These are phyloP conservation scores for Kodamaea sp. DNA, from an alignment of 1,139 yeast species.

Conservation along the genomic window DNA sequence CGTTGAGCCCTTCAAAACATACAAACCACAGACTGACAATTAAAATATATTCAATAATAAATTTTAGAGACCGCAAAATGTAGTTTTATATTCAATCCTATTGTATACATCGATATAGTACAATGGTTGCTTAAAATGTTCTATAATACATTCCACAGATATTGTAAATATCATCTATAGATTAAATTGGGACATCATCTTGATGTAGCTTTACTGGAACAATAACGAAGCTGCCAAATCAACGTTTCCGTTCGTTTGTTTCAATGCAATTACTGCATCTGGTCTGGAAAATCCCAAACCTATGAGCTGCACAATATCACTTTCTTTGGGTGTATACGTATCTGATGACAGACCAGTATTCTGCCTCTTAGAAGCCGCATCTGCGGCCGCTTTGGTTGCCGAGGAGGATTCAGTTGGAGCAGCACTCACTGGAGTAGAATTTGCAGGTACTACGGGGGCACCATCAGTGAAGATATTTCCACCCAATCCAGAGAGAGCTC, in stretches of 20 bases:
- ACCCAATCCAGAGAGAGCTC: constrained; percentile 25
- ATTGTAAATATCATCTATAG: too few species aligned
- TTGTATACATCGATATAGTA: too few species aligned
- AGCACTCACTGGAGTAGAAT: constrained; percentile 6
- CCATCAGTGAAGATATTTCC: constrained; percentile 41
- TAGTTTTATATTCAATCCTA: too few species aligned
- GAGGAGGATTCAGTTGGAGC: constrained; percentile 13
- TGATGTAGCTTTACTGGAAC: constrained; percentile 51
- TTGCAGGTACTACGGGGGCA: constrained; percentile 12
- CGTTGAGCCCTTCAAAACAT: constrained; percentile 4
- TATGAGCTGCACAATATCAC: constrained; percentile 54
- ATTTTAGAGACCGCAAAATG: too few species aligned
- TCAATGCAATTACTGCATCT: constrained; percentile 67
- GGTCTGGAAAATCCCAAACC: constrained; percentile 69
- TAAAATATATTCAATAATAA: too few species aligned
- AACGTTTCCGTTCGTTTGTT: constrained; percentile 69
- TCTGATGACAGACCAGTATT: constrained; percentile 9
- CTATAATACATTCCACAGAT: too few species aligned
- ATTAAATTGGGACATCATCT: too few species aligned
- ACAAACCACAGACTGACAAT: too few species aligned
- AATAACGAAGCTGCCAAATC: constrained; percentile 84
- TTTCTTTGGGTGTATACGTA: constrained; percentile 32
- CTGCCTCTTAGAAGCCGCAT: constrained; percentile 31
- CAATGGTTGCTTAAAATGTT: too few species aligned
- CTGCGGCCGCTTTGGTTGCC: constrained; percentile 26